A percentile compares a stretch with the other conserved stretches of the same genome.
phyloP scores from a whole-genome alignment of 148 eudicot genomes.

The Diospyros kaki region DNA sequence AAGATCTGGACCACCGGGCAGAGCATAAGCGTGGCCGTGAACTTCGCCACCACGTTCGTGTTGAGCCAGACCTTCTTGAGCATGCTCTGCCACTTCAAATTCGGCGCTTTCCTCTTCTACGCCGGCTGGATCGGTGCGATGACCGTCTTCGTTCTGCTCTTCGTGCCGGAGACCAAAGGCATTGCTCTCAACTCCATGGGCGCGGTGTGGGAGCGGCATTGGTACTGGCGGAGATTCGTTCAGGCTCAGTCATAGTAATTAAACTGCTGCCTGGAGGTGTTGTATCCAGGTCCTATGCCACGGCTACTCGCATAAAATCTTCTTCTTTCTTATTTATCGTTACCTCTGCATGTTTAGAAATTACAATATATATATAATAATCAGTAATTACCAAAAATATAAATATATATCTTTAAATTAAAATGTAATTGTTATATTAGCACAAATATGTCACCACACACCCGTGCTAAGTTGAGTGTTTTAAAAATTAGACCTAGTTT shows the following conservation, averaged over 20 bases:
- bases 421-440: too few relatives aligned
- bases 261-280: too few relatives aligned
- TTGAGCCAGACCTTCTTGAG: conserved; percentile 57
- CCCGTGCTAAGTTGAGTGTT: too few relatives aligned
- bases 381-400: too few relatives aligned
- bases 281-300: too few relatives aligned
- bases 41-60: conserved; percentile 44
- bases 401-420: too few relatives aligned
- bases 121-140: conserved; percentile 48
- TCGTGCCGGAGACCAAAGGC: conserved; percentile 60
- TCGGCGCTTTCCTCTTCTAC: conserved; percentile 48
- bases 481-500: too few relatives aligned
- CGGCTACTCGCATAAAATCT: too few relatives aligned
- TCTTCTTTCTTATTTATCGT: too few relatives aligned
- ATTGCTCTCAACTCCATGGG: conserved; percentile 52
- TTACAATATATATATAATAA: too few relatives aligned
- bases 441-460: too few relatives aligned
- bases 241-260: conserved; percentile 16
- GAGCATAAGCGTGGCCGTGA: conserved; percentile 43
- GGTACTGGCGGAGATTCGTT: conserved; percentile 60
- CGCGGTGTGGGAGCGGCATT: conserved; percentile 54
- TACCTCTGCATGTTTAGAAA: too few relatives aligned
- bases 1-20: conserved; percentile 47
- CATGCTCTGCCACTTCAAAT: conserved; percentile 60
- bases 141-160: conserved; percentile 46